phyloP scores from a whole-genome alignment of 2,329 filamentous ascomycete species.

The Hypoxylon sp. region DNA sequence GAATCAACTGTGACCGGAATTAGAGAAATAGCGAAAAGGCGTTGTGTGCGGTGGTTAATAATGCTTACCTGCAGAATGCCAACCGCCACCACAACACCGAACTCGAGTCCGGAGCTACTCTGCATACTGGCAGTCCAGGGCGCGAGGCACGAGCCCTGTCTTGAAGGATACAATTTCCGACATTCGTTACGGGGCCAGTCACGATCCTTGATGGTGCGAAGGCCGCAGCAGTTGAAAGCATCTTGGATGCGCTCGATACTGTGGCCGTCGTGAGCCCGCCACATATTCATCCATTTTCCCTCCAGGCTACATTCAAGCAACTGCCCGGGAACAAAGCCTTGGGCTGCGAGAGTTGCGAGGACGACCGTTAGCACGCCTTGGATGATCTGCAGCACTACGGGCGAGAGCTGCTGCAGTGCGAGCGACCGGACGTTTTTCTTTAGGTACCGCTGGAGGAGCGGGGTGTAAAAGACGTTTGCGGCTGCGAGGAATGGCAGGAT shows the following conservation, averaged over 20 bases:
- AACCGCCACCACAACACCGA: constrained; percentile 68
- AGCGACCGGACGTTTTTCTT: constrained; percentile 8
- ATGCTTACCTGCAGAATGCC: constrained; percentile 69
- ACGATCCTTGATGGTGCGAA: constrained; percentile 70
- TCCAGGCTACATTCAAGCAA: constrained; percentile 68
- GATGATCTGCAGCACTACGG: constrained; percentile 58
- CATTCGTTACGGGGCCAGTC: constrained; percentile 70
- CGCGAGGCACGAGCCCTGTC: constrained; percentile 64
- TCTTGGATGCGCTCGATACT: constrained; percentile 75
- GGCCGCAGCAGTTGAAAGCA: constrained; percentile 75
- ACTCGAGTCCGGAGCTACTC: constrained; percentile 67
- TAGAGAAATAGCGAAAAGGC: constrained; percentile 47
- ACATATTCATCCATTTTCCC: constrained; percentile 70
- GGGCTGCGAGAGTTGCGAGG: constrained; percentile 60
- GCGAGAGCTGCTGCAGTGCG: constrained; percentile 47
- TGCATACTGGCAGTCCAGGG: constrained; percentile 72
- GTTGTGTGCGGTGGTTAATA: constrained; percentile 32
- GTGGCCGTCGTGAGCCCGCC: constrained; percentile 62
- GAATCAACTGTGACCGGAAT: constrained; percentile 46
- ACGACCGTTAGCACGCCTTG: constrained; percentile 62
- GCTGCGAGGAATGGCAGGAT: constrained; percentile 52
- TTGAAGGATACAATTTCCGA: constrained; percentile 59
- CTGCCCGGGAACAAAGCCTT: constrained; percentile 55
- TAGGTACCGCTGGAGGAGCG: constrained; percentile 34
- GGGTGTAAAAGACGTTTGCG: constrained; percentile 49